Evolutionary conservation across 192 early-diverging fungal genomes (phyloP).

Genomic region (Hyaloraphidium curvatum): DNA sequence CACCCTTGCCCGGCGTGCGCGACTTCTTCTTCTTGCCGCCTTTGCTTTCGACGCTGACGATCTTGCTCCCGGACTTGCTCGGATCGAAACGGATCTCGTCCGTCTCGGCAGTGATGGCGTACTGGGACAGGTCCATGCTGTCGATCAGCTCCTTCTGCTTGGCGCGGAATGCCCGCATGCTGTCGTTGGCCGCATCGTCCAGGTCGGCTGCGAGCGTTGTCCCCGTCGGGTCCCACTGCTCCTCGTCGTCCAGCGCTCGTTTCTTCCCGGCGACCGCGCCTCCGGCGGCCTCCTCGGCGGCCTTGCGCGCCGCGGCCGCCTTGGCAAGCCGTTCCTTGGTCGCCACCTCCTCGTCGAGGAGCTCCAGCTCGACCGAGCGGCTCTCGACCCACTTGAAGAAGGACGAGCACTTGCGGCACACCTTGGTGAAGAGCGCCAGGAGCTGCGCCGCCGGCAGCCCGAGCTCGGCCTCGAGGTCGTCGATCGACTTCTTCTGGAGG

Average conservation of each 20-base stretch:
- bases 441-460: slow-evolving; percentile 63
- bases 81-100: too few species aligned
- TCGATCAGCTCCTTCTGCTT: slow-evolving; percentile 69
- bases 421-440: slow-evolving; percentile 84
- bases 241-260: slow-evolving; percentile 42
- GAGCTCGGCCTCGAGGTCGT: slow-evolving; percentile 73
- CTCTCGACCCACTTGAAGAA: slow-evolving; percentile 44
- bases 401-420: slow-evolving; percentile 63
- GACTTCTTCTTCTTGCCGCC: too few species aligned
- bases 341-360: slow-evolving; percentile 10
- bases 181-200: slow-evolving; percentile 59
- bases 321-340: slow-evolving; percentile 9
- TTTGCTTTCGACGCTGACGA: too few species aligned
- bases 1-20: too few species aligned
- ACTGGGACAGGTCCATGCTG: slow-evolving; percentile 49
- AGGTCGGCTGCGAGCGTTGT: slow-evolving; percentile 66
- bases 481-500: slow-evolving; percentile 79
- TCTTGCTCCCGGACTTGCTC: too few species aligned
- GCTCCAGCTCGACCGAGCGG: slow-evolving; percentile 22
- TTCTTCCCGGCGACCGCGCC: slow-evolving; percentile 7
- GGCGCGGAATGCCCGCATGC: slow-evolving; percentile 33
- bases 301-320: slow-evolving; percentile 9
- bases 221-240: slow-evolving; percentile 68
- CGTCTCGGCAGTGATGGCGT: too few species aligned
- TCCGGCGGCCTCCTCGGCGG: slow-evolving; percentile 6